Evolutionary conservation across 2,329 filamentous ascomycete genomes (phyloP).

Genomic region (Emmonsiellopsis sp.): DNA sequence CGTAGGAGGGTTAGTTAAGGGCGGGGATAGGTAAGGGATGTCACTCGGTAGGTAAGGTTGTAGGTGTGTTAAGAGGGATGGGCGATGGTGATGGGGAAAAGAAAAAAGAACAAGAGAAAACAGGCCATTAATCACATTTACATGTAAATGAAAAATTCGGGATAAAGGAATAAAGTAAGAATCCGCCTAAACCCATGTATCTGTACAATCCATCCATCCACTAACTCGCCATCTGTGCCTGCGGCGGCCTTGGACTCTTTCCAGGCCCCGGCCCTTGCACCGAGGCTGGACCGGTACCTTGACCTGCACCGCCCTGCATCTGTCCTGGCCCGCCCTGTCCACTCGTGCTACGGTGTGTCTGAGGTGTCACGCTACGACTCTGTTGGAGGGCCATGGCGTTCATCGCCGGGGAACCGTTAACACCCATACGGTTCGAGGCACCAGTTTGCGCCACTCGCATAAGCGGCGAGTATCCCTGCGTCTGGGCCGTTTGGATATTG

Average conservation of each 20-base stretch:
- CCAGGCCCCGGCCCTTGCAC: constrained; percentile 21
- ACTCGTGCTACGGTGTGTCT: constrained; percentile 37
- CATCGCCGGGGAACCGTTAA: constrained; percentile 36
- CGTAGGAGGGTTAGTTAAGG: background rate
- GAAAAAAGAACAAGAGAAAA: too few species aligned
- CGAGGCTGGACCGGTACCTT: background rate
- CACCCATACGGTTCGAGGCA: constrained; percentile 32
- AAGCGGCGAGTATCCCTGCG: constrained; percentile 45
- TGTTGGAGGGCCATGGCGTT: constrained; percentile 34
- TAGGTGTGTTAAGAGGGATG: background rate
- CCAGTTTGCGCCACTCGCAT: constrained; percentile 42
- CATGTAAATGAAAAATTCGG: background rate
- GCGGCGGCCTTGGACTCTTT: constrained; percentile 34
- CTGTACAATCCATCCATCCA: constrained; percentile 10
- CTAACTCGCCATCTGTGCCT: constrained; percentile 32
- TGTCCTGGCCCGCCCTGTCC: constrained; percentile 27
- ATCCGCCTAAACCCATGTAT: too few species aligned
- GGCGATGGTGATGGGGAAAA: background rate
- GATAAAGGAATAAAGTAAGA: background rate
- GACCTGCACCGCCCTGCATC: background rate
- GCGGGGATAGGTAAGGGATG: too few species aligned
- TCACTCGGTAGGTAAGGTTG: background rate
- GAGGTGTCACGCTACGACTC: constrained; percentile 38
- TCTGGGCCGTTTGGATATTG: constrained; percentile 37
- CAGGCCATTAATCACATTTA: too few species aligned